phyloP scores from a whole-genome alignment of 2,329 filamentous ascomycete species.

The Hypoxylon sp. region DNA sequence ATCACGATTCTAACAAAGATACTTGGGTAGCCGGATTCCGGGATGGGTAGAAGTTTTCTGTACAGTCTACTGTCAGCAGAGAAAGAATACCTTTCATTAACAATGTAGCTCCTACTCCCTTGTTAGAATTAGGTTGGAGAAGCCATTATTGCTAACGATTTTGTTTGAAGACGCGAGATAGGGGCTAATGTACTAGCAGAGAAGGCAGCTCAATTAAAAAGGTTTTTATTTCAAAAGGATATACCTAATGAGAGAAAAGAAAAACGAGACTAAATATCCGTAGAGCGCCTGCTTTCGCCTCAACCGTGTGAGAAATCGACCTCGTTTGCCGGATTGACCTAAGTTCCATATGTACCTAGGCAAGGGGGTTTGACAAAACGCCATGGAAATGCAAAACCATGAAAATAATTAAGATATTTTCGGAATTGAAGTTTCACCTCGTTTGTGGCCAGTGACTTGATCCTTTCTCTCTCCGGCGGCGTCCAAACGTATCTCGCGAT shows the following conservation, averaged over 20 bases:
- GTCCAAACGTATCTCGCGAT: conserved; percentile 1
- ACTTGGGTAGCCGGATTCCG: neutral
- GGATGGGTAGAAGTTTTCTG: neutral
- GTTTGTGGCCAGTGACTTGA: neutral
- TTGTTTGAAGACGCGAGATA: neutral
- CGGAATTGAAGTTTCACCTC: conserved; percentile 5
- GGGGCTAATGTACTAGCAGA: neutral
- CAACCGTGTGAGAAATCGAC: neutral
- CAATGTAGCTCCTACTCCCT: neutral
- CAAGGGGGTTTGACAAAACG: neutral
- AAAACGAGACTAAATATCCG: neutral
- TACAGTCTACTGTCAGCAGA: neutral
- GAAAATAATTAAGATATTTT: conserved; percentile 6
- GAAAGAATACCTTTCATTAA: neutral
- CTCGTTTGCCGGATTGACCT: neutral
- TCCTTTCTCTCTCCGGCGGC: conserved; percentile 2
- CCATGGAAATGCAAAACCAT: conserved; percentile 7
- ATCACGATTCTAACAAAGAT: neutral
- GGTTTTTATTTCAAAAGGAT: neutral
- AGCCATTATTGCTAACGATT: neutral
- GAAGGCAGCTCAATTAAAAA: neutral
- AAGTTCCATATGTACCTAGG: neutral
- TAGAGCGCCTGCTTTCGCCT: conserved; percentile 1
- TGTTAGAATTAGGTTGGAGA: neutral
- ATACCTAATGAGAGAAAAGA: neutral